Evolutionary conservation across 441 rosid species (phyloP).

Genomic region (Populus trichocarpa): DNA sequence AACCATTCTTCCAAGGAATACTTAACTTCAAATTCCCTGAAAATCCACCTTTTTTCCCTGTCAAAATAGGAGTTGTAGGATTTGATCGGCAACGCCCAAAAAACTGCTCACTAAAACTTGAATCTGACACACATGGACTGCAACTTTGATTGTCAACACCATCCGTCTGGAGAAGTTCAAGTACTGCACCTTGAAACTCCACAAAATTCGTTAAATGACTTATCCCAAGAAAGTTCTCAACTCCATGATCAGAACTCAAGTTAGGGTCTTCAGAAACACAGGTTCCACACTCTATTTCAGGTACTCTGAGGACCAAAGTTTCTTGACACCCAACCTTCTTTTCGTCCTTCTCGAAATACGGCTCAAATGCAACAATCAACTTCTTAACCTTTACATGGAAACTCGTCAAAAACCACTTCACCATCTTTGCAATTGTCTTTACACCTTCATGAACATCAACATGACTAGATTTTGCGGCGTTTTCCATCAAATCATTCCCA

Average conservation of each 20-base stretch:
- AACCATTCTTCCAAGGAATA: conserved; percentile 97
- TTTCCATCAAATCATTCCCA: conserved; percentile 38
- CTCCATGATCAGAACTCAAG: conserved; percentile 29
- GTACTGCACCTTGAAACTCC: conserved; percentile 70
- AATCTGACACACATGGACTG: conserved; percentile 23
- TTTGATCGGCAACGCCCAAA: conserved; percentile 26
- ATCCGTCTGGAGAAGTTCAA: conserved; percentile 74
- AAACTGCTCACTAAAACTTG: conserved; percentile 27
- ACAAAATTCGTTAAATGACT: conserved; percentile 69
- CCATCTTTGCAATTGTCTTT: conserved; percentile 94
- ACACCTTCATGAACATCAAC: conserved; percentile 96
- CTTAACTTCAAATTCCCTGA: conserved; percentile 84
- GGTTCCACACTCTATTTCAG: conserved; percentile 76
- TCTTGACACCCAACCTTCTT: conserved; percentile 32
- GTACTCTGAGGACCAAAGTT: conserved; percentile 68
- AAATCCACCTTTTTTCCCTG: conserved; percentile 70
- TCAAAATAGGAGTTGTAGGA: conserved; percentile 53
- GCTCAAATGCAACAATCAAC: conserved; percentile 83
- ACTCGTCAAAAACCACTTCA: conserved; percentile 86
- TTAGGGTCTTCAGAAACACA: conserved; percentile 58
- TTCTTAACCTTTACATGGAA: conserved; percentile 73
- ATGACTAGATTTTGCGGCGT: conserved; percentile 37
- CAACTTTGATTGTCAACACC: conserved; percentile 37
- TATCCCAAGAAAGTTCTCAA: conserved; percentile 65
- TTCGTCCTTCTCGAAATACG: conserved; percentile 36